Conservation (phyloP, 176 grass and related monocot genomes). For the Saccharum spontaneum region DNA sequence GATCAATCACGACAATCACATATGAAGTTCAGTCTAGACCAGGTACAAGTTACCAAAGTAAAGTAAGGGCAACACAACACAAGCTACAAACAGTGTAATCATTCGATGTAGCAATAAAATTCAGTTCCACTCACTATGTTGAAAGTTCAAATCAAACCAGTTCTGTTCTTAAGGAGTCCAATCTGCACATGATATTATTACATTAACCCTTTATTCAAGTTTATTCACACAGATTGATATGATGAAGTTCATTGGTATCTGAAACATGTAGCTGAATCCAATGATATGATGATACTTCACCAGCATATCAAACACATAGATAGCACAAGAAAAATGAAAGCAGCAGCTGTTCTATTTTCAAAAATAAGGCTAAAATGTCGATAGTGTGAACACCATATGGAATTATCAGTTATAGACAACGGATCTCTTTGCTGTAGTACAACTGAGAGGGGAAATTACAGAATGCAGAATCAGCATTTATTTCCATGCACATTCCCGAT, state of each 20-base stretch:
- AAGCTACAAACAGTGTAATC: neutral
- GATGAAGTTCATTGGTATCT: neutral
- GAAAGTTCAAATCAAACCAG: neutral
- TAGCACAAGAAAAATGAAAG: conserved; percentile 3
- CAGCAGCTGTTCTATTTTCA: neutral
- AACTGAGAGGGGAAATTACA: neutral
- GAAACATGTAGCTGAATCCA: neutral
- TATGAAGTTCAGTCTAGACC: neutral
- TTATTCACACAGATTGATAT: neutral
- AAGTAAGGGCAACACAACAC: neutral
- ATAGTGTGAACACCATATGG: neutral
- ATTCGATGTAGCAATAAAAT: too few species aligned
- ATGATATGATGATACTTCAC: neutral
- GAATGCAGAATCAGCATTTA: neutral
- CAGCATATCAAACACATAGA: neutral
- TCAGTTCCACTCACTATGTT: neutral
- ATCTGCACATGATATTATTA: too few species aligned
- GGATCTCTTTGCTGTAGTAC: neutral
- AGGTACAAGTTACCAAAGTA: neutral
- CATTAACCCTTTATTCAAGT: neutral
- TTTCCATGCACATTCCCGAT: neutral
- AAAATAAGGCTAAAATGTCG: neutral
- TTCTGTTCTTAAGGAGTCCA: neutral
- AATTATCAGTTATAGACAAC: neutral
- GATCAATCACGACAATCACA: neutral